Percentiles rank a stretch among this genome's conserved stretches.
phyloP scores from a whole-genome alignment of 176 grass and related monocot genomes.

The Panicum miliaceum region DNA sequence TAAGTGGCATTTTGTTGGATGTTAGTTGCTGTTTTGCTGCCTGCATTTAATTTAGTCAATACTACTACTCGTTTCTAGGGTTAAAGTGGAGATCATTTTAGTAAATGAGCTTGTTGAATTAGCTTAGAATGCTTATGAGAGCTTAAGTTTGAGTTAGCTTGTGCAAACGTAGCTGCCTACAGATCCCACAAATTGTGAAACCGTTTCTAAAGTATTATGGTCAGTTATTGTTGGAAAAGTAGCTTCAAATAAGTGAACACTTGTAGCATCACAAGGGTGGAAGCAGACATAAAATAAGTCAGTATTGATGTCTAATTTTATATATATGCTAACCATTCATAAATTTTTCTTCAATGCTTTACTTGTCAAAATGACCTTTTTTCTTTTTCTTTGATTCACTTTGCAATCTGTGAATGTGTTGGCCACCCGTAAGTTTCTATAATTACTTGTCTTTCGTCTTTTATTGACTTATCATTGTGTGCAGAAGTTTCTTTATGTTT shows the following conservation, averaged over 20 bases:
- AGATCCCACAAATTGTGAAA: slow-evolving; percentile 10
- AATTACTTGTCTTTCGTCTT: neutral
- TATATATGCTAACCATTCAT: no score
- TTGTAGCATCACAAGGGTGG: slow-evolving; percentile 4
- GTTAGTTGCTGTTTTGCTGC: slow-evolving; percentile 7
- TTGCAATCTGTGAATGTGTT: neutral
- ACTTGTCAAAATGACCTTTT: neutral
- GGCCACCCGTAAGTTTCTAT: neutral
- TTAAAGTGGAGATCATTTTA: neutral
- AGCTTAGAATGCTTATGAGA: neutral
- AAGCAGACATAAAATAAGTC: neutral
- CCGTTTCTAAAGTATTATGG: neutral
- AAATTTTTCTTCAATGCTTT: neutral
- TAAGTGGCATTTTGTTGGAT: neutral
- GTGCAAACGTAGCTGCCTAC: neutral
- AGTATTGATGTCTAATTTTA: slow-evolving; percentile 14
- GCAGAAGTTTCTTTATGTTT: slow-evolving; percentile 15
- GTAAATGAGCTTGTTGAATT: slow-evolving; percentile 9
- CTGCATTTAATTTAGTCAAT: neutral
- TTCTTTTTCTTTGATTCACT: neutral
- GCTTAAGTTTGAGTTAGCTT: neutral
- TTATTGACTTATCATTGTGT: neutral
- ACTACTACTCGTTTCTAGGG: neutral
- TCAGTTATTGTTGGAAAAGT: slow-evolving; percentile 11
- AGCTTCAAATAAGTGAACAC: slow-evolving; percentile 18